A percentile compares a stretch with the other conserved stretches of the same genome.
phyloP scores from a whole-genome alignment of 768 basidiomycete species.

The Hortiboletus campestris region DNA sequence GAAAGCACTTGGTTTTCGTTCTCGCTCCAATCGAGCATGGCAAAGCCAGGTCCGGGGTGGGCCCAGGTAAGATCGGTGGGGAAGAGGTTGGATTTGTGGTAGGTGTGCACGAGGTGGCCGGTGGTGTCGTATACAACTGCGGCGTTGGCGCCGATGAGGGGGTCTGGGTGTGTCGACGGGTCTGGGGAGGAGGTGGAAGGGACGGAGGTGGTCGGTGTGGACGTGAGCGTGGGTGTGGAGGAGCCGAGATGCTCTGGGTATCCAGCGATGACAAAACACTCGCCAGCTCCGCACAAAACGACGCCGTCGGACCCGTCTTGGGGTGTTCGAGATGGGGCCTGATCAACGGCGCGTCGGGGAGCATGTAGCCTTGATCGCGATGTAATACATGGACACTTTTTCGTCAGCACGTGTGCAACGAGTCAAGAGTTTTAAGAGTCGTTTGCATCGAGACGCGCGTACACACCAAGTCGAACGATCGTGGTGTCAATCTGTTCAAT shows the following conservation, averaged over 20 bases:
- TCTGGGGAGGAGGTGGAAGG: no score
- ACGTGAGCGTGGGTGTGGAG: no score
- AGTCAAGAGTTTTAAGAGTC: no score
- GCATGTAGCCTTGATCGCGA: conserved; percentile 65
- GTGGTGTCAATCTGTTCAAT: conserved; percentile 57
- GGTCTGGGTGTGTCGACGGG: no score
- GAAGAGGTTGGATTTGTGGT: conserved; percentile 83
- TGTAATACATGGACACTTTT: no score
- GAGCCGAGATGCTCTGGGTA: conserved; percentile 31
- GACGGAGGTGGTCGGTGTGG: no score
- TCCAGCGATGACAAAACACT: no score
- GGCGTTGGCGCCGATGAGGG: conserved; percentile 62
- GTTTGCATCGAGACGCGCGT: not conserved
- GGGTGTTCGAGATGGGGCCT: conserved; percentile 73
- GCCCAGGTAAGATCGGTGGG: conserved; percentile 82
- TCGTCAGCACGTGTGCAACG: no score
- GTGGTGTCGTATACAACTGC: conserved; percentile 65
- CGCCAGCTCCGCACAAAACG: conserved; percentile 70
- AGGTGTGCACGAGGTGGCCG: conserved; percentile 63
- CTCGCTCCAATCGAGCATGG: conserved; percentile 52
- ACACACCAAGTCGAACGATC: conserved; percentile 78
- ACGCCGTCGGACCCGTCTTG: conserved; percentile 66
- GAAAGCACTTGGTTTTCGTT: no score
- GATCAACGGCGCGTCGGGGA: conserved; percentile 64
- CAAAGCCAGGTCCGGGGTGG: conserved; percentile 71